Evolutionary conservation across 179 eudicot genomes (phyloP).

Genomic region (Beta macrorhiza): DNA sequence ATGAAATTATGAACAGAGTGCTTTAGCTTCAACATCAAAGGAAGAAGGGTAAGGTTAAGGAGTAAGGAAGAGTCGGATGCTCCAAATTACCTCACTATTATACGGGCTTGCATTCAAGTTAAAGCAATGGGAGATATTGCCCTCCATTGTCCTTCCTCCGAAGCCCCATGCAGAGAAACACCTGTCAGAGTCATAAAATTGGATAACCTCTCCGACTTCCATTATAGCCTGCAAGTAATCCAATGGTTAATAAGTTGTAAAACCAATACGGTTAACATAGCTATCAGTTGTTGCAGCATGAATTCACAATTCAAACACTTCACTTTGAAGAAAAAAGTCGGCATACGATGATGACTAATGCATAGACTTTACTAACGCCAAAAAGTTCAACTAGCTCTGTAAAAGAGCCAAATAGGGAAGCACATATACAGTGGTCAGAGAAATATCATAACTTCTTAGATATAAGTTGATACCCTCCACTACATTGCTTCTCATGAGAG

Average conservation of each 20-base stretch:
- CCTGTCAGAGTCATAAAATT: slow-evolving; percentile 82
- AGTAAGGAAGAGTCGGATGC: not conserved
- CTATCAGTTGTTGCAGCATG: not conserved
- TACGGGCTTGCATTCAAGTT: slow-evolving; percentile 57
- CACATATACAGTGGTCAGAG: not conserved
- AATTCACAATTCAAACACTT: not conserved
- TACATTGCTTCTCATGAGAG: not conserved
- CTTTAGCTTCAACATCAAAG: not conserved
- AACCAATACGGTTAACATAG: not conserved
- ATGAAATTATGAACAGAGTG: not conserved
- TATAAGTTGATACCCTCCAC: not conserved
- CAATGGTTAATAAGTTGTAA: not conserved
- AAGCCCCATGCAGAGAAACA: slow-evolving; percentile 93
- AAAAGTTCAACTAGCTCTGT: not conserved
- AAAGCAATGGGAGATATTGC: slow-evolving; percentile 76
- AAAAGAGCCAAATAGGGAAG: not conserved
- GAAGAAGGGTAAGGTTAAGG: too few relatives aligned
- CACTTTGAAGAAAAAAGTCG: not conserved
- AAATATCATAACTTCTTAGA: not conserved
- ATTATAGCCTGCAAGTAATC: slow-evolving; percentile 58
- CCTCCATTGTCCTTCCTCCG: slow-evolving; percentile 57
- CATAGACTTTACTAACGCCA: not conserved
- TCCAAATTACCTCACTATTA: slow-evolving; percentile 51
- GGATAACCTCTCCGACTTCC: slow-evolving; percentile 90
- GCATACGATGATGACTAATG: not conserved